phyloP scores from a whole-genome alignment of 306 rosid genomes.

The Corylus heterophylla region DNA sequence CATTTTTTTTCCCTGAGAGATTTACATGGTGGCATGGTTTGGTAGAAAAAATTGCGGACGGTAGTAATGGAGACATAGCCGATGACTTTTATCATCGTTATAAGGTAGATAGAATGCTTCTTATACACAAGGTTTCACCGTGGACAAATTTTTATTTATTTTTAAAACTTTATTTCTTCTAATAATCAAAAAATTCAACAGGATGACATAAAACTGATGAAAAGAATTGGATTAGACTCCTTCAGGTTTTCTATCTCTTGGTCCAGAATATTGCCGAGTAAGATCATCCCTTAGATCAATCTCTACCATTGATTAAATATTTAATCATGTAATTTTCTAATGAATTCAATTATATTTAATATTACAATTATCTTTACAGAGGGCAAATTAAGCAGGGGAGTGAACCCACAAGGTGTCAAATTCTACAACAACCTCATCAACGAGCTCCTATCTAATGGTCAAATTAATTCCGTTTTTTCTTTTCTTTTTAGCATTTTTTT shows the following conservation, averaged over 20 bases:
- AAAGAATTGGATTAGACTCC: conserved; percentile 38
- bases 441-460: conserved; percentile 38
- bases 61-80: conserved; percentile 32
- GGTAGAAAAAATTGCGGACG: conserved; percentile 53
- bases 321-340: too few relatives aligned
- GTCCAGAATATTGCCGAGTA: conserved; percentile 43
- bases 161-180: too few relatives aligned
- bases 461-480: too few relatives aligned
- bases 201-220: conserved; percentile 29
- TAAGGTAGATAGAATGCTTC: conserved; percentile 29
- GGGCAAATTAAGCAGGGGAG: conserved; percentile 41
- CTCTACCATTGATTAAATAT: too few relatives aligned
- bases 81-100: conserved; percentile 40
- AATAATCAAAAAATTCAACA: too few relatives aligned
- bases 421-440: conserved; percentile 45
- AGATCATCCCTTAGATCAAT: too few relatives aligned
- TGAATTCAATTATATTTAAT: too few relatives aligned
- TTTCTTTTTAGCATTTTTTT: too few relatives aligned
- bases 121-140: too few relatives aligned
- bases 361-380: conserved; percentile 14
- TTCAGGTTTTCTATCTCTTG: conserved; percentile 44
- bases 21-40: too few relatives aligned
- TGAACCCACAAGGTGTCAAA: conserved; percentile 36
- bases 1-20: too few relatives aligned
- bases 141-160: too few relatives aligned